A percentile compares a stretch with the other conserved stretches of the same genome.
These are phyloP conservation scores for Fusarium transvaalense DNA, from an alignment of 2,329 filamentous ascomycete species.

Conservation along the genomic window DNA sequence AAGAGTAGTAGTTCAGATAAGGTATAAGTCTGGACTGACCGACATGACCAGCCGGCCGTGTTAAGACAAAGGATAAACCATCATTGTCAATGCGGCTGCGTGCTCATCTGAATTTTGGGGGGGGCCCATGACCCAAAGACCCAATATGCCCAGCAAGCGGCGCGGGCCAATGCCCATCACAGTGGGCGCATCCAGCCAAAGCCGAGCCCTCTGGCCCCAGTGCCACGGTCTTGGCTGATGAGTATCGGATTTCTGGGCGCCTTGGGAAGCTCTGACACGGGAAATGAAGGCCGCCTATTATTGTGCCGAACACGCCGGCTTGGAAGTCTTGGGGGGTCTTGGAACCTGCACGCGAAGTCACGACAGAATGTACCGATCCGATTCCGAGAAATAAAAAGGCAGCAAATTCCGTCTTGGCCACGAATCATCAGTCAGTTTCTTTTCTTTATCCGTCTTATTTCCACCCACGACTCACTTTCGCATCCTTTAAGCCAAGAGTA, in stretches of 20 bases:
- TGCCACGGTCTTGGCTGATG: slow-evolving; percentile 47
- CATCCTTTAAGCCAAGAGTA: not conserved
- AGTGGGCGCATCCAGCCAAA: slow-evolving; percentile 25
- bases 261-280: slow-evolving; percentile 32
- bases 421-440: slow-evolving; percentile 16
- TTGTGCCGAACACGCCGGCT: slow-evolving; percentile 48
- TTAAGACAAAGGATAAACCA: slow-evolving; percentile 23
- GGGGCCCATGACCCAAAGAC: slow-evolving; percentile 24
- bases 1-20: slow-evolving; percentile 16
- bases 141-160: slow-evolving; percentile 31
- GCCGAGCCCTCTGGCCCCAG: slow-evolving; percentile 41
- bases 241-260: slow-evolving; percentile 42
- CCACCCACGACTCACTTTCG: slow-evolving; percentile 1
- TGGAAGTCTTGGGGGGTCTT: slow-evolving; percentile 46
- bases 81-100: slow-evolving; percentile 20
- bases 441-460: slow-evolving; percentile 7
- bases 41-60: slow-evolving; percentile 15
- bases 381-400: slow-evolving; percentile 22
- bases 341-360: slow-evolving; percentile 35
- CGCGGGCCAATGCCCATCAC: slow-evolving; percentile 39
- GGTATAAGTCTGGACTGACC: slow-evolving; percentile 14
- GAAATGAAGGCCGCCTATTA: slow-evolving; percentile 46
- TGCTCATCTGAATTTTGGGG: slow-evolving; percentile 9
- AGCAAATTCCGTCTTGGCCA: slow-evolving; percentile 24
- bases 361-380: slow-evolving; percentile 9